Percentiles rank a stretch among this genome's conserved stretches.
Evolutionary conservation across 2,329 filamentous ascomycete genomes (phyloP).

Genomic region (Orbilia brochopaga): DNA sequence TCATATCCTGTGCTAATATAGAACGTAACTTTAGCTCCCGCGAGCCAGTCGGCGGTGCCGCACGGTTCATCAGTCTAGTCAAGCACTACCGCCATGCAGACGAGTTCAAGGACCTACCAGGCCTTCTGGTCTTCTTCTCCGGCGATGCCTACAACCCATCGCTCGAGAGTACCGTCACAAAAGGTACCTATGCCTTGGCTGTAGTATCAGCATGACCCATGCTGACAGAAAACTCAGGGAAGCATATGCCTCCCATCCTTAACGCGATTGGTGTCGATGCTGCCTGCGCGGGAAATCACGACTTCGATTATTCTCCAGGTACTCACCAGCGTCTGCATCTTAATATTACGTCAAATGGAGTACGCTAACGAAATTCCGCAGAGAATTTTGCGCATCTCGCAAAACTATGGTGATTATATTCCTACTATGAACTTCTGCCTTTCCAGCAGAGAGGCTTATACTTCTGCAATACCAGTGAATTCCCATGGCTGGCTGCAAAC

Average conservation of each 20-base stretch:
- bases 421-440: neutral
- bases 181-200: too few relatives aligned
- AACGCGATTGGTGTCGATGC: constrained; percentile 78
- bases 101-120: constrained; percentile 68
- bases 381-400: constrained; percentile 41
- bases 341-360: neutral
- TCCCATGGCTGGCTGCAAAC: constrained; percentile 89
- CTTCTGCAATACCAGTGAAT: constrained; percentile 68
- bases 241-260: constrained; percentile 86
- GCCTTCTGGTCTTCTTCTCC: constrained; percentile 80
- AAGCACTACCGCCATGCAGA: constrained; percentile 72
- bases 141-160: constrained; percentile 93
- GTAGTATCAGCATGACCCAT: too few relatives aligned
- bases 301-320: constrained; percentile 85
- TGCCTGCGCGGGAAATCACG: constrained; percentile 74
- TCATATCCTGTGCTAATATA: constrained; percentile 30
- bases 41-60: constrained; percentile 80
- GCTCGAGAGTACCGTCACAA: constrained; percentile 85
- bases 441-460: neutral
- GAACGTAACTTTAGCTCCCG: constrained; percentile 63
- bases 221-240: constrained; percentile 59
- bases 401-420: constrained; percentile 64
- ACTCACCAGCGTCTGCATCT: constrained; percentile 60
- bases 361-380: neutral
- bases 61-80: constrained; percentile 78